Evolutionary conservation across 306 rosid genomes (phyloP), one percentile per base, ranked within the genome.

Genomic region (Rosa chinensis): DNA sequence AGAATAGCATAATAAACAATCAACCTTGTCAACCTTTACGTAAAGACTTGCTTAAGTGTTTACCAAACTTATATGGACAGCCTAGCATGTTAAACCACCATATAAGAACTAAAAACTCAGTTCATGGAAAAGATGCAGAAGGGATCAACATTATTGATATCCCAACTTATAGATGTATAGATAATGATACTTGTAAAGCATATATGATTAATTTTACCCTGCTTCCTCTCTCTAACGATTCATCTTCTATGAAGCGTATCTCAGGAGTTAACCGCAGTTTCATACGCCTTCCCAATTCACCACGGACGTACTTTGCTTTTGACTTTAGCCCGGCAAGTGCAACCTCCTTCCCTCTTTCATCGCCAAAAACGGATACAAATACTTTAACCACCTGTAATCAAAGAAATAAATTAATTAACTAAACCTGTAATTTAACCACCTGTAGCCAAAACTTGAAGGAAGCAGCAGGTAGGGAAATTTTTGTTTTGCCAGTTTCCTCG

Each of bases 291-390:
- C 99, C 99, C 78, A 95, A 80, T 82, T 84, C 84, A 74, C 94
- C 73, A 13, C 97, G 94, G 59, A 95, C 96, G 83, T 95, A 95
- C 74, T 95, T 92, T 35, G 90, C 96, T 80, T 92, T 95, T 39
- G 98, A 88, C 78, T 95, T 95, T 90, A 92, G 86, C 12, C 99
- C 99, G 2, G 97, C 92, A 32, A 95, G 61, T 80, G 99, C 99
- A 62, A 95, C 86, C 79, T 91, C 97, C 77, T 91, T 95, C 75
- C 98, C 98, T 88, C 94, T 89, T 85, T 89, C 98, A 80, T 95
- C 98, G 13, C 99, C 97, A 13, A 95, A 92, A 78, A 95, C 97
- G 42, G 98, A 95, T 32, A 95, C 92, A 87, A 83, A 95, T 5
- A 95, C 99, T 86, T 88, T 95, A 72, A 88, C 99, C 74, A 95